Percentiles rank a stretch among this genome's conserved stretches.
Evolutionary conservation across 148 eudicot species (phyloP).

Genomic region (Amaranthus palmeri): DNA sequence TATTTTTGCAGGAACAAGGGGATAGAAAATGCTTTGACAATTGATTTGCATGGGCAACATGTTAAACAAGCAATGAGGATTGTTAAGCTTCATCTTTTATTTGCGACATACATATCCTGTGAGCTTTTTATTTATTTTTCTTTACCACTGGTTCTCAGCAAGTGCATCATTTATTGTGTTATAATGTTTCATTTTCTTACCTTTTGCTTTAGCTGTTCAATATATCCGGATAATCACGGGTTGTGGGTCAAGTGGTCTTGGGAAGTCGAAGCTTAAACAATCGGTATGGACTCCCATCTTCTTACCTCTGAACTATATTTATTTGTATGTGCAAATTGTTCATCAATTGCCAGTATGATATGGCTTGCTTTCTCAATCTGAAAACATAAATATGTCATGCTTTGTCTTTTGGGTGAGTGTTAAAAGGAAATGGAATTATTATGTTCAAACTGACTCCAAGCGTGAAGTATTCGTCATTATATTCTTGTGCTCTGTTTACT

Average conservation of each 20-base stretch:
- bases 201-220: slow-evolving; percentile 61
- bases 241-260: slow-evolving; percentile 82
- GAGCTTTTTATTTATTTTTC: slow-evolving; percentile 27
- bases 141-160: neutral
- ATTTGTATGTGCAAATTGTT: neutral
- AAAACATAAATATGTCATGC: too few species aligned
- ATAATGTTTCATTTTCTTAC: neutral
- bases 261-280: slow-evolving; percentile 79
- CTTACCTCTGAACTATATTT: neutral
- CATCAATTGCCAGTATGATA: neutral
- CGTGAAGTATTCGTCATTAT: too few species aligned
- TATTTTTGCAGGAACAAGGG: slow-evolving; percentile 63
- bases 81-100: slow-evolving; percentile 88
- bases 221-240: slow-evolving; percentile 88
- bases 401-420: too few species aligned
- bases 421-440: too few species aligned
- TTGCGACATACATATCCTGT: slow-evolving; percentile 88
- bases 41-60: slow-evolving; percentile 98
- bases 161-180: neutral
- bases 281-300: slow-evolving; percentile 49
- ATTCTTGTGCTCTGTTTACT: too few species aligned
- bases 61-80: slow-evolving; percentile 87
- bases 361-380: neutral
- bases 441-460: too few species aligned
- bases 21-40: slow-evolving; percentile 73